Percentiles rank a stretch among this genome's conserved stretches.
Evolutionary conservation across 73 alveolate species (phyloP).

Genomic region (Paramecium primaurelia): DNA sequence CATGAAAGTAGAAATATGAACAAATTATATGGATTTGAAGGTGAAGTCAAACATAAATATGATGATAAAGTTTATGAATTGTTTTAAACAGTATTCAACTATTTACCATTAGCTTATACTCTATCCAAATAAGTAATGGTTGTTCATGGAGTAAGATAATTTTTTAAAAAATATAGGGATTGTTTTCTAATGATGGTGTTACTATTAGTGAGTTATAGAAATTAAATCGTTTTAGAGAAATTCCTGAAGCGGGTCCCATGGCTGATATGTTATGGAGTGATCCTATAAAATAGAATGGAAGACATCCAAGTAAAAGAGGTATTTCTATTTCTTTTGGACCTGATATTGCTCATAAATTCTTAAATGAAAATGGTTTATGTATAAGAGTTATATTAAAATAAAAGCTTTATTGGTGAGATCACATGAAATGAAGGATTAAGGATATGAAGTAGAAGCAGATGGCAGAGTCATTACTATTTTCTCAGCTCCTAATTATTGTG

Average conservation of each 20-base stretch:
- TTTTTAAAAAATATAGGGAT: conserved; percentile 65
- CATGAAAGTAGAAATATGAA: conserved; percentile 93
- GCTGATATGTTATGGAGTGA: conserved; percentile 92
- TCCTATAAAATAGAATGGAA: conserved; percentile 90
- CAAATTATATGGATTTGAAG: conserved; percentile 95
- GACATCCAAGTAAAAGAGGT: conserved; percentile 97
- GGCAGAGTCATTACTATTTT: conserved; percentile 94
- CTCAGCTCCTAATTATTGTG: conserved; percentile 98
- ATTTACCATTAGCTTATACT: conserved; percentile 92
- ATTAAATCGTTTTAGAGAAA: conserved; percentile 88
- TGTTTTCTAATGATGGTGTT: conserved; percentile 94
- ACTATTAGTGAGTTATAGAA: conserved; percentile 85
- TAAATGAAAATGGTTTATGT: conserved; percentile 85
- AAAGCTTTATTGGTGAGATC: conserved; percentile 82
- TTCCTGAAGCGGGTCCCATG: conserved; percentile 92
- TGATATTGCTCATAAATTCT: conserved; percentile 90
- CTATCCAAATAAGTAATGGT: conserved; percentile 89
- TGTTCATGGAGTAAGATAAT: conserved; percentile 80
- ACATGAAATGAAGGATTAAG: conserved; percentile 94
- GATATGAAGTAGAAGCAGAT: conserved; percentile 94
- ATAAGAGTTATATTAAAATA: background rate
- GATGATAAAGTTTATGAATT: conserved; percentile 82
- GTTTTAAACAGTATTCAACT: conserved; percentile 81
- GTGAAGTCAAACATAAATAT: conserved; percentile 94
- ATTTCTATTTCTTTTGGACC: conserved; percentile 96